Base-by-base conservation (phyloP, 2,329 filamentous ascomycete species). In the Colletotrichum sp. region DNA sequence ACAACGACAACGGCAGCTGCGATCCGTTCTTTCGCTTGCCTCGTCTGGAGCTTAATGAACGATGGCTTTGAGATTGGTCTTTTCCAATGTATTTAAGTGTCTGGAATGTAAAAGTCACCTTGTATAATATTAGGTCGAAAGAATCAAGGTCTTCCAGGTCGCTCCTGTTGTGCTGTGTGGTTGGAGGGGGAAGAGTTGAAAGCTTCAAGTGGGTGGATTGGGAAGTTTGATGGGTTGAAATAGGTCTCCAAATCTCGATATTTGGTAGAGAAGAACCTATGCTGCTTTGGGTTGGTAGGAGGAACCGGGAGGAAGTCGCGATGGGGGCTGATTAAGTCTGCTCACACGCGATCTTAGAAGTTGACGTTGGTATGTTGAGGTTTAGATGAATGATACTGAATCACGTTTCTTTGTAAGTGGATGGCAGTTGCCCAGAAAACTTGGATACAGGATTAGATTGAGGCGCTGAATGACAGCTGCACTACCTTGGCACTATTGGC, bases 351-450 rank as follows among this genome's bases (percentile, higher is more conserved):
- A 21, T 48, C n/a, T 48, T 10, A 0, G 43, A 52, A 52, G 43
- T 7, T 52, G n/a, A 52, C 6, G 43, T 52, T 7, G 0, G 0
- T 1, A 4, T 24, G 12, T 21, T 13, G n/a, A 21, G 43, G n/a
- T 21, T 52, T 0, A 52, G 10, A 24, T 21, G 1, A 1, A 52
- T 7, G 1, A 48, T 4, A 4, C 18, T 21, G 43, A 13, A 13
- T 13, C 18, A 52, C n/a, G 21, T 7, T 52, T 7, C 4, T 9
- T 52, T 21, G 10, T 3, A 52, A 2, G 3, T 52, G n/a, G 0
- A 0, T 3, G n/a, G 43, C 10, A 52, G 10, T 52, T 52, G n/a
- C n/a, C 13, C 12, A 13, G 43, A 21, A 7, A 3, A 48, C n/a
- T 48, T 48, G 0, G 10, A 9, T 3, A 13, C 43, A 48, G 9